These are phyloP conservation scores for Lentinus tigrinus DNA, from an alignment of 768 basidiomycete species.

Conservation along the genomic window DNA sequence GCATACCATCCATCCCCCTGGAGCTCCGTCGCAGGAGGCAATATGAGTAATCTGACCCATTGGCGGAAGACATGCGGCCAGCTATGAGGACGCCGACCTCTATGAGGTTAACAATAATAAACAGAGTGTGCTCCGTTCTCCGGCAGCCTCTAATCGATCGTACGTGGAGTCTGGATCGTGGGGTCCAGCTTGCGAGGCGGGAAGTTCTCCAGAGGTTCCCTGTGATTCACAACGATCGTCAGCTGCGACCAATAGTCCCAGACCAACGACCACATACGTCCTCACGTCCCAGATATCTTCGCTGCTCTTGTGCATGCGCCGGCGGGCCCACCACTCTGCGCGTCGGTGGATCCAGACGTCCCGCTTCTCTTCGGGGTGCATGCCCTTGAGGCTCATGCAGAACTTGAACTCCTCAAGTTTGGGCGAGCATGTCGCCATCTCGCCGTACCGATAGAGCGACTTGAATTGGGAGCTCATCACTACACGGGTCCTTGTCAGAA, in stretches of 20 bases:
- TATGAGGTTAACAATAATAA: too few species aligned
- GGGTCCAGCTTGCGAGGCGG: conserved; percentile 33
- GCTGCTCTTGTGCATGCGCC: conserved; percentile 76
- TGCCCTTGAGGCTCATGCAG: conserved; percentile 80
- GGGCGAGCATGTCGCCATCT: conserved; percentile 63
- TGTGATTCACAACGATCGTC: conserved; percentile 26
- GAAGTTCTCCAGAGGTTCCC: conserved; percentile 51
- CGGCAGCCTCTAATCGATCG: background rate
- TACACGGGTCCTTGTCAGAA: conserved; percentile 28
- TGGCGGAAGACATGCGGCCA: too few species aligned
- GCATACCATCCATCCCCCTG: background rate
- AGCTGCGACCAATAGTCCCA: background rate
- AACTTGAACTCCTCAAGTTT: conserved; percentile 95
- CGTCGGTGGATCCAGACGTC: conserved; percentile 82
- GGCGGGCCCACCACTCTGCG: conserved; percentile 93
- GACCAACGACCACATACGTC: conserved; percentile 50
- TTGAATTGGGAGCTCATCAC: conserved; percentile 80
- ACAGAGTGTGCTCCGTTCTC: too few species aligned
- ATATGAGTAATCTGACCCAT: too few species aligned
- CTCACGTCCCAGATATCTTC: conserved; percentile 94
- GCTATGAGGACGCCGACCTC: too few species aligned
- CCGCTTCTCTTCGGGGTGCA: conserved; percentile 73
- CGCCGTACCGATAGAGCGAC: conserved; percentile 84
- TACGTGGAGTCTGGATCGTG: conserved; percentile 1
- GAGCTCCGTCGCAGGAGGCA: background rate